A percentile compares a stretch with the other conserved stretches of the same genome.
Conservation (phyloP, 2,329 filamentous ascomycete species). For the Xylaria sp. region DNA sequence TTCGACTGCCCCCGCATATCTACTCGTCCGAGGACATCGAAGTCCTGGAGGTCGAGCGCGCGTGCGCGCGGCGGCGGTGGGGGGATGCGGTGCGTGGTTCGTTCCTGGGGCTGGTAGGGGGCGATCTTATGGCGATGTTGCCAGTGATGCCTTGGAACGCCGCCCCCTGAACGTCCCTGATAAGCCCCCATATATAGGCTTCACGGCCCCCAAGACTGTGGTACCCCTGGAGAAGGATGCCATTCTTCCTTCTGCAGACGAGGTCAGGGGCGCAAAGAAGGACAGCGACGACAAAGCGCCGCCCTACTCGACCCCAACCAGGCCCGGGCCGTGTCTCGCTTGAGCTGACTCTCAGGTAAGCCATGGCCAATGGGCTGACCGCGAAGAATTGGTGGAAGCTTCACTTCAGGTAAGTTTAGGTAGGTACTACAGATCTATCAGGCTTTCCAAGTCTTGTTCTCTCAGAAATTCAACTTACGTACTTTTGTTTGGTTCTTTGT, state of each 20-base stretch:
- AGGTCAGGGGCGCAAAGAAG: no score
- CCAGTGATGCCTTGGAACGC: background rate
- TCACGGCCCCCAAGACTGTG: background rate
- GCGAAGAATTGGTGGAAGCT: no score
- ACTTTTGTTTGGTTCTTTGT: no score
- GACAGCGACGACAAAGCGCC: no score
- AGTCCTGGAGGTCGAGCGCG: constrained; percentile 4
- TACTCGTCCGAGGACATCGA: constrained; percentile 19
- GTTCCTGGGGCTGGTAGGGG: background rate
- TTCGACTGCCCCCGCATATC: constrained; percentile 10
- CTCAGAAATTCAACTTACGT: no score
- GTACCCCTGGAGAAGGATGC: background rate
- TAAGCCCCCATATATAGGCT: background rate
- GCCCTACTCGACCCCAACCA: no score
- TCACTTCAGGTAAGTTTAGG: no score
- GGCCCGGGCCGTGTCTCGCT: no score
- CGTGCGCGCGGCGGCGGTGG: background rate
- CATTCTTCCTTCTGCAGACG: background rate
- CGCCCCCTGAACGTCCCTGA: constrained; percentile 4
- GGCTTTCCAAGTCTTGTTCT: no score
- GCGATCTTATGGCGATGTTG: background rate
- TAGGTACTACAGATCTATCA: no score
- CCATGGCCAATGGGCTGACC: no score
- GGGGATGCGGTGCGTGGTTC: background rate
- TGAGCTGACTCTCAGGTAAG: no score